phyloP scores from a whole-genome alignment of 257 asterid genomes.

The Catharanthus roseus region DNA sequence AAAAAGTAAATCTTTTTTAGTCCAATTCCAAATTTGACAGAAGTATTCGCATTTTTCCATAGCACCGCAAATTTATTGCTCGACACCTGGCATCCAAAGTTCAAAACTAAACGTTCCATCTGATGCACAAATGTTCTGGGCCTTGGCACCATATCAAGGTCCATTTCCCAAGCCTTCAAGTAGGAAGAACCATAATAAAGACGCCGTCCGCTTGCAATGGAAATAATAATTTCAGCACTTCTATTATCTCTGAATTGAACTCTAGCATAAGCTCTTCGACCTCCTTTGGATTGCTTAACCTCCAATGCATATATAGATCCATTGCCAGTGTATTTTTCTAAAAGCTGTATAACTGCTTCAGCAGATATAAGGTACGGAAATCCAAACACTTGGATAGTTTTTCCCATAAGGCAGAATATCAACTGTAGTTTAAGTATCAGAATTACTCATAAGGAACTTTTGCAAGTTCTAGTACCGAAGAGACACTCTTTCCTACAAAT shows the following conservation, averaged over 20 bases:
- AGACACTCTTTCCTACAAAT: too few species aligned
- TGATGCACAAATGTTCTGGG: conserved; percentile 23
- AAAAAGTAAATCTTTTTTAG: conserved; percentile 46
- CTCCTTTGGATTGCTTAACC: conserved; percentile 39
- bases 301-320: conserved; percentile 54
- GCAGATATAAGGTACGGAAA: conserved; percentile 45
- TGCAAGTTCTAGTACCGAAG: too few species aligned
- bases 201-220: conserved; percentile 37
- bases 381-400: conserved; percentile 38
- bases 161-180: conserved; percentile 41
- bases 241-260: conserved; percentile 46
- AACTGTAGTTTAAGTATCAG: too few species aligned
- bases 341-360: conserved; percentile 18
- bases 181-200: conserved; percentile 42
- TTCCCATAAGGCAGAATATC: conserved; percentile 21
- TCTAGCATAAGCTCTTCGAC: conserved; percentile 49
- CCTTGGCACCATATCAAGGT: conserved; percentile 31
- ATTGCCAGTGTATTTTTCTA: conserved; percentile 40
- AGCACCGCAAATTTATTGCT: conserved; percentile 41
- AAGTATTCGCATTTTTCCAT: conserved; percentile 30
- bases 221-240: conserved; percentile 43
- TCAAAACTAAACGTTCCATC: conserved; percentile 38
- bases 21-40: conserved; percentile 52
- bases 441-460: too few species aligned
- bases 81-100: conserved; percentile 62